Base-by-base conservation (phyloP, 1,284 basidiomycete genomes). In the Pascua sp. region DNA sequence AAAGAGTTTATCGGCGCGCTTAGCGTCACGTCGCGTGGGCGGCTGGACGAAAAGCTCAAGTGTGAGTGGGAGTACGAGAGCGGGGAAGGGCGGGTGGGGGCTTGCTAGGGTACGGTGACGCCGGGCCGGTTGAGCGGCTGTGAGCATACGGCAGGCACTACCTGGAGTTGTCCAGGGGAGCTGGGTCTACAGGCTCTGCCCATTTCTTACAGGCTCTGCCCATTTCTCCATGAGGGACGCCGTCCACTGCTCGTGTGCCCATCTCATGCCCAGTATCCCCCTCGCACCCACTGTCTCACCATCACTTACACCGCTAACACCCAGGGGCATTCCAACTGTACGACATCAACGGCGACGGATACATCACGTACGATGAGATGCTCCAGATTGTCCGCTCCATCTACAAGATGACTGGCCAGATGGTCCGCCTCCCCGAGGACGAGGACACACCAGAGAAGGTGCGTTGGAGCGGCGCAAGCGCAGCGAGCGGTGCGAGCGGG, bases 401-500 rank as follows among this genome's bases (percentile, higher is more conserved):
- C 80, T 97, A 97, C 83, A 95, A 95, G 84, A 96, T 96, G 93
- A 95, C 93, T 5, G 95, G 96, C 12, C 89, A 96, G 77, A 98
- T 98, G 94, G 95, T 98, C 68, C 95, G 94, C 76, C 84, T 98
- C 32, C 95, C 96, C 15, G 83, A 87, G 49, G 96, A 98, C 75
- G 96, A 99, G 79, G 93, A 98, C 80, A 99, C 96, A 16, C 96
- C 96, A 1, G 93, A 98, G 79, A 98, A 98, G 88, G 93, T 88
- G 64, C 49, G 78, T 59, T 40, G 36, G n/a, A n/a, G n/a, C n/a
- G n/a, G 5, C 12, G 15, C 32, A 10, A 37, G 15, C 53, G 51
- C 46, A 60, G 49, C 36, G 48, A 46, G 38, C 47, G 8, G 11
- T 37, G n/a, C 11, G n/a, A n/a, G n/a, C n/a, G n/a, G n/a, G n/a